These are phyloP conservation scores for Emericellopsis cladophorae DNA, from an alignment of 2,329 filamentous ascomycete genomes.

Conservation along the genomic window DNA sequence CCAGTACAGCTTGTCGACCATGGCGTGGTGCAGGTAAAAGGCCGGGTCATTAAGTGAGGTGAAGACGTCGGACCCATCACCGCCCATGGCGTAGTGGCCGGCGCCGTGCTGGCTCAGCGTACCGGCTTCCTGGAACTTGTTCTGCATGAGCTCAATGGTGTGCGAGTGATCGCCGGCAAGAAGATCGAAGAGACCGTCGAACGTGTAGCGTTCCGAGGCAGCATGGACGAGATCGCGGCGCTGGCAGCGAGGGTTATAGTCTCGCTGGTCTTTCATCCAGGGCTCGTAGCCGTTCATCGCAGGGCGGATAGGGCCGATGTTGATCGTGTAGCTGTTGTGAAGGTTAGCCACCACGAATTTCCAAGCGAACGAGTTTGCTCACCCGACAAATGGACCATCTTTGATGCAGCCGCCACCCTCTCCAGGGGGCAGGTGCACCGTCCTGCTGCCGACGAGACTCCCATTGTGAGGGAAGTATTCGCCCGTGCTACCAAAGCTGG, in stretches of 20 bases:
- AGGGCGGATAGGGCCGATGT: conserved; percentile 14
- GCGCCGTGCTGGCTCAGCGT: conserved; percentile 16
- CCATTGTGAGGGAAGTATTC: conserved; percentile 8
- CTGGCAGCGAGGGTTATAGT: conserved; percentile 31
- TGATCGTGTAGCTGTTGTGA: too few species aligned
- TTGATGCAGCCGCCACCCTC: conserved; percentile 41
- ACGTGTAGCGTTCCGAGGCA: conserved; percentile 1
- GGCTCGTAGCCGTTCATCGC: conserved; percentile 3
- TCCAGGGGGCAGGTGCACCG: conserved; percentile 24
- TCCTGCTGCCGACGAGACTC: conserved; percentile 7
- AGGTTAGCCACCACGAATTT: too few species aligned
- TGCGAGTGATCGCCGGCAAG: conserved; percentile 1
- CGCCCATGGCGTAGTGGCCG: conserved; percentile 21
- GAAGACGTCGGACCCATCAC: conserved; percentile 17
- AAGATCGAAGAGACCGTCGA: conserved; percentile 2
- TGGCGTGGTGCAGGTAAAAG: conserved; percentile 12
- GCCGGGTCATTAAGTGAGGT: conserved; percentile 14
- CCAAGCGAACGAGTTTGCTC: too few species aligned
- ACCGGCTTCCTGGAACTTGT: conserved; percentile 17
- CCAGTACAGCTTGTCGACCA: conserved; percentile 13
- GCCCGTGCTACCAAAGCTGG: conserved; percentile 36
- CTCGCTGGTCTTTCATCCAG: conserved; percentile 1
- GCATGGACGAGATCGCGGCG: conserved; percentile 24
- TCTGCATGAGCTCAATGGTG: conserved; percentile 7
- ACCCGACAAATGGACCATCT: conserved; percentile 22